Base-by-base conservation (phyloP, 2,329 filamentous ascomycete species). In the Stagonosporopsis chrysanthemi region DNA sequence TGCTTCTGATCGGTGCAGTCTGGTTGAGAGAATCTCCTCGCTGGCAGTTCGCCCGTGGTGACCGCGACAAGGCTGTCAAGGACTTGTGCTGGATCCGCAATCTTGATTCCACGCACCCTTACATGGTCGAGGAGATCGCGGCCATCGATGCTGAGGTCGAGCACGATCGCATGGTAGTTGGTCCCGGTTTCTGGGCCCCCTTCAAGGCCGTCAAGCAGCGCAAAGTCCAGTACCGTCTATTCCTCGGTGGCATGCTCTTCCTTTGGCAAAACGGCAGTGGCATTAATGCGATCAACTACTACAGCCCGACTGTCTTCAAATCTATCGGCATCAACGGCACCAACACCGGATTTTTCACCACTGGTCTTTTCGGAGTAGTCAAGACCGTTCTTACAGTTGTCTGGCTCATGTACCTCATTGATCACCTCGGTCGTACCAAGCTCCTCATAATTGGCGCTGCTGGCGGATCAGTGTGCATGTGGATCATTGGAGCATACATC, bases 211-310 rank as follows among this genome's bases (percentile, higher is more conserved):
- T 68, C 52, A 74, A 70, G 53, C 59, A 72, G 63, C 80, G 78
- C 56, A 83, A 83, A 68, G 83, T 90, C 24, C 85, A 85, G 63
- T 91, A 86, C 80, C 85, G 90, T 39, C 87, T 94, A 76, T 84
- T 91, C 72, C 82, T 93, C 11, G 90, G 90, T 43, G 84, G 84
- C 52, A 84, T 90, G 68, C 81, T 94, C 19, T 93, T 93, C 80
- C 79, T 93, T 50, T 92, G 87, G 83, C 90, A 94, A 75, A 94
- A 94, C 66, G 88, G 88, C 46, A 83, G 80, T 3, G 90, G 90
- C 2, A 92, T 92, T 78, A 92, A 92, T 65, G 89, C 89, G 19
- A 70, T 88, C 52, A 88, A 90, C 78, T 92, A 91, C 79, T 92
- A 91, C 77, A 91, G 80, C 1, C 88, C 89, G 0, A 88, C 84